Percentiles rank a stretch among this genome's conserved stretches.
Conservation (phyloP, 345 rosid genomes). For the Toxicodendron radicans region DNA sequence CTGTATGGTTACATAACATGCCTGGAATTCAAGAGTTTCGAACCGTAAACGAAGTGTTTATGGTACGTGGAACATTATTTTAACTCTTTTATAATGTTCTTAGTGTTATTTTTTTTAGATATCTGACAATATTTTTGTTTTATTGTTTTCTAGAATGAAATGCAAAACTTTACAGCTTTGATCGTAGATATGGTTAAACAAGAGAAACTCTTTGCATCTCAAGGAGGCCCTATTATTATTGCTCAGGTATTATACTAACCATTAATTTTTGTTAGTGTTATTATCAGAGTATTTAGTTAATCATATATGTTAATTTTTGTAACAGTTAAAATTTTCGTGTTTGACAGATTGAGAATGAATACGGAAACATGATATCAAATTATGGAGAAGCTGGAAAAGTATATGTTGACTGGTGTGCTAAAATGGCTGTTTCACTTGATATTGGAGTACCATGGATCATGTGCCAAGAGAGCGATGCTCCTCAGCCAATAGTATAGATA, state of each 20-base stretch:
- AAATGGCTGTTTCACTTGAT: constrained; percentile 57
- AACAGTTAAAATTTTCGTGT: not conserved
- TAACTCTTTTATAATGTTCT: not conserved
- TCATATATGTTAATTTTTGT: not conserved
- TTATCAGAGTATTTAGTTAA: not conserved
- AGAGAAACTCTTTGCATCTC: constrained; percentile 69
- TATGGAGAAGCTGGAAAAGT: constrained; percentile 61
- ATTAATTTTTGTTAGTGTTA: not conserved
- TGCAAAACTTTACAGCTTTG: constrained; percentile 65
- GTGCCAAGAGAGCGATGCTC: constrained; percentile 73
- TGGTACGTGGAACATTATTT: constrained; percentile 27
- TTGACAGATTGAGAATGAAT: constrained; percentile 76
- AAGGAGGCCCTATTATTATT: constrained; percentile 76
- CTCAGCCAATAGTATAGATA: constrained; percentile 43
- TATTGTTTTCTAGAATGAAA: constrained; percentile 41
- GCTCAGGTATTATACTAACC: constrained; percentile 49
- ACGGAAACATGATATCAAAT: constrained; percentile 51
- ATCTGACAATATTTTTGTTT: not conserved
- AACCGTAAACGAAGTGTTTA: constrained; percentile 40
- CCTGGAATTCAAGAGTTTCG: constrained; percentile 30
- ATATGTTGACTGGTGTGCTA: constrained; percentile 68
- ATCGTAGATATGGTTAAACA: constrained; percentile 60
- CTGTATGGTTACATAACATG: constrained; percentile 58
- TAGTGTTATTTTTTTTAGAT: not conserved
- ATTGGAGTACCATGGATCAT: constrained; percentile 85